phyloP scores from a whole-genome alignment of 2,329 filamentous ascomycete species.

The Rosellinia necatrix region DNA sequence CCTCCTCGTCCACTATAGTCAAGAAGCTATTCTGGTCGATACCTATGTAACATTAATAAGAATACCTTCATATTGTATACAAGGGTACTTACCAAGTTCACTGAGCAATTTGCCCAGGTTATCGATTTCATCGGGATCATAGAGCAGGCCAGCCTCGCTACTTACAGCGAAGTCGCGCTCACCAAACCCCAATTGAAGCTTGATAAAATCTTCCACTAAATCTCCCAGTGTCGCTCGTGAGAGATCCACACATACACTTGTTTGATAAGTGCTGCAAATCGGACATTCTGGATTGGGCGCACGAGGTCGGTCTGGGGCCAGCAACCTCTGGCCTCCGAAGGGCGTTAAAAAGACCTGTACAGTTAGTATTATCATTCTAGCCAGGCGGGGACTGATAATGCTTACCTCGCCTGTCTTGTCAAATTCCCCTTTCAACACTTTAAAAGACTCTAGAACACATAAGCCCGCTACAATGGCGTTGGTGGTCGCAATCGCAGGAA shows the following conservation, averaged over 20 bases:
- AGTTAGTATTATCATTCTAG: conserved; percentile 16
- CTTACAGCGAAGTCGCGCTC: conserved; percentile 78
- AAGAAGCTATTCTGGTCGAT: conserved; percentile 76
- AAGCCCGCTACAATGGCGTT: conserved; percentile 95
- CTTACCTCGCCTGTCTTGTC: conserved; percentile 73
- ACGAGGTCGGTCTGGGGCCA: conserved; percentile 61
- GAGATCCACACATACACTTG: conserved; percentile 69
- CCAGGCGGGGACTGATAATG: neutral
- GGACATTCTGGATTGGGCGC: conserved; percentile 80
- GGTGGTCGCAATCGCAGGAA: conserved; percentile 95
- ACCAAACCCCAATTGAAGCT: conserved; percentile 72
- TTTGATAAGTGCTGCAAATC: conserved; percentile 78
- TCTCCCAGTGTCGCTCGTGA: conserved; percentile 76
- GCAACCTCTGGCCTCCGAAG: conserved; percentile 60
- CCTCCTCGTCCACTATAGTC: conserved; percentile 83
- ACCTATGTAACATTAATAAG: conserved; percentile 49
- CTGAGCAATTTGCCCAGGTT: conserved; percentile 79
- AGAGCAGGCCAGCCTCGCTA: conserved; percentile 77
- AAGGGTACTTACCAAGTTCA: conserved; percentile 65
- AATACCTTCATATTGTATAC: neutral
- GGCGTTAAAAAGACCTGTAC: conserved; percentile 76
- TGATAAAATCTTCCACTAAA: conserved; percentile 76
- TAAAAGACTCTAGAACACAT: conserved; percentile 91
- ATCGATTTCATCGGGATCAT: conserved; percentile 86
- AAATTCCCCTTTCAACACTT: conserved; percentile 77